Base-by-base conservation (phyloP, 2,329 filamentous ascomycete species). In the Aspergillus ruber region DNA sequence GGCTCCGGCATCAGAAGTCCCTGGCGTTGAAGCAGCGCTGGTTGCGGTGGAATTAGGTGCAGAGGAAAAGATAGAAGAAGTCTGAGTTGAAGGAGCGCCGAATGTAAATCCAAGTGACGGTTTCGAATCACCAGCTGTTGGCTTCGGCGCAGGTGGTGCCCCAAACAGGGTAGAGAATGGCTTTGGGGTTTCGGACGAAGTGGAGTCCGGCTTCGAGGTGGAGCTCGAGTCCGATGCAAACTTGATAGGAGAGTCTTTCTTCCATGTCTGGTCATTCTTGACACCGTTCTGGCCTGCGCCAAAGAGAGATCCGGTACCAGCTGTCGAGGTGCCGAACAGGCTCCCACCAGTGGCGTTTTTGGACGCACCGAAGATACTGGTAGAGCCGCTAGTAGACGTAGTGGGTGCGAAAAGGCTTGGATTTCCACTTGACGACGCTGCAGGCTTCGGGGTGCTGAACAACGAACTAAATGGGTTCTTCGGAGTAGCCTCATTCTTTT, bases 21-120 rank as follows among this genome's bases (percentile, higher is more conserved):
- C 72, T 8, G 74, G 74, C 2, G 74, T 75, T 4, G 74, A 72
- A 18, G 69, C 66, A 23, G 71, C 69, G 18, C 72, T 76, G 15
- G 65, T 62, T 32, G 64, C 57, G 6, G 57, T 66, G n/a, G 71
- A 67, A 8, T 60, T 69, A 20, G 56, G 45, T 5, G 54, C 61
- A 6, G 69, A 65, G 13, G 57, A 57, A 44, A 59, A 56, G 47
- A 54, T 48, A 49, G 55, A 61, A 7, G 53, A 45, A 6, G 51
- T n/a, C 29, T 49, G 47, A 15, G 55, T 56, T 6, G 55, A 51
- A 5, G 55, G 65, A 21, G 59, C 63, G n/a, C 65, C 66, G 43
- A 74, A 74, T 18, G 58, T 61, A 53, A 74, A 74, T 18, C 69
- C 69, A 27, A 66, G 50, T 8, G 53, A 54, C 6, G 56, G 44